These are phyloP conservation scores for Cladosporium sp. DNA, from an alignment of 2,329 filamentous ascomycete species.

Conservation along the genomic window DNA sequence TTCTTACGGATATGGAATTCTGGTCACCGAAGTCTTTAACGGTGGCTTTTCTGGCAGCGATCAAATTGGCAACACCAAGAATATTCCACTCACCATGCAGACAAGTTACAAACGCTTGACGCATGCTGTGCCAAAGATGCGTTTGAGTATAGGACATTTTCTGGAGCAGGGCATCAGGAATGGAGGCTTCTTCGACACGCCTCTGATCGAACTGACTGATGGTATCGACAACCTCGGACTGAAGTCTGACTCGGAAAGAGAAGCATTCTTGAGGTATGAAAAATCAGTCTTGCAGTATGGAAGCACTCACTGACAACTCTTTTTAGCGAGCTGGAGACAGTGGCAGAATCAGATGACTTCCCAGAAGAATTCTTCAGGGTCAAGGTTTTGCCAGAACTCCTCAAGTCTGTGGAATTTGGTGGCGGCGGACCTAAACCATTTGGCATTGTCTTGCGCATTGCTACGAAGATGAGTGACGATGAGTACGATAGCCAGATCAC, in stretches of 20 bases:
- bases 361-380: conserved; percentile 98
- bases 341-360: conserved; percentile 77
- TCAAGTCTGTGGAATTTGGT: conserved; percentile 99
- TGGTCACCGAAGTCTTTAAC: conserved; percentile 92
- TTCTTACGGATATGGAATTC: conserved; percentile 78
- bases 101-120: conserved; percentile 86
- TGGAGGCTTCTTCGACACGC: conserved; percentile 88
- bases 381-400: conserved; percentile 88
- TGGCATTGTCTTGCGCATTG: conserved; percentile 84
- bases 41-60: conserved; percentile 74
- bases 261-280: conserved; percentile 72
- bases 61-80: conserved; percentile 81
- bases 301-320: conserved; percentile 14
- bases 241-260: conserved; percentile 80
- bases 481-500: conserved; percentile 85
- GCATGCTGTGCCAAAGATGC: conserved; percentile 84
- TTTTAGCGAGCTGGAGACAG: conserved; percentile 73
- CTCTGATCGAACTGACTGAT: conserved; percentile 87
- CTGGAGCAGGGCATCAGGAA: conserved; percentile 81
- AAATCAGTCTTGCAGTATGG: neutral
- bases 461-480: conserved; percentile 79
- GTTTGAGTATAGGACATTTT: conserved; percentile 81
- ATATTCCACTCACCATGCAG: conserved; percentile 84
- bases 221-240: conserved; percentile 90
- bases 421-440: conserved; percentile 93